phyloP scores from a whole-genome alignment of 2,329 filamentous ascomycete genomes.

The Parasarocladium wereldwijsianum region DNA sequence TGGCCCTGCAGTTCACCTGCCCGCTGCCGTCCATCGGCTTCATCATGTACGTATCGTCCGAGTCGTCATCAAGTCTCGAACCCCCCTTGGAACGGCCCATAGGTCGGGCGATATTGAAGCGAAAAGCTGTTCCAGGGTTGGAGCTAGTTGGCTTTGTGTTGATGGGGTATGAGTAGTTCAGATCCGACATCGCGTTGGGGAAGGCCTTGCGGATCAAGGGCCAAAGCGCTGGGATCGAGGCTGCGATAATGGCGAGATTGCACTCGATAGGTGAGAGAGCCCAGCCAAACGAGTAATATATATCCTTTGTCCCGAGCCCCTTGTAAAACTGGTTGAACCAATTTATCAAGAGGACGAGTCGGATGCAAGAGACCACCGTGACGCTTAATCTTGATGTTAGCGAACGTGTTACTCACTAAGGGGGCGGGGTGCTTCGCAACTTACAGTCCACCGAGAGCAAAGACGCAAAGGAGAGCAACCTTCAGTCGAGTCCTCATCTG shows the following conservation, averaged over 20 bases:
- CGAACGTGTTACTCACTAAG: too few relatives aligned
- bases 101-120: slow-evolving; percentile 5
- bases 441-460: slow-evolving; percentile 15
- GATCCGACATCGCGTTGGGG: slow-evolving; percentile 11
- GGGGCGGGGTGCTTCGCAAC: slow-evolving; percentile 3
- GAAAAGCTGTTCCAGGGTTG: slow-evolving; percentile 5
- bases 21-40: slow-evolving; percentile 8
- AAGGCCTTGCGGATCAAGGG: slow-evolving; percentile 18
- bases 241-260: slow-evolving; percentile 23
- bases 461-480: slow-evolving; percentile 18
- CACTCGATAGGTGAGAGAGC: slow-evolving; percentile 18
- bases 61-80: slow-evolving; percentile 6
- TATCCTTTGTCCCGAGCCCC: slow-evolving; percentile 5
- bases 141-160: slow-evolving; percentile 1
- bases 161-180: slow-evolving; percentile 9
- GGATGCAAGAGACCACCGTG: slow-evolving; percentile 13
- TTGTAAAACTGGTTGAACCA: slow-evolving; percentile 10
- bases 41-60: slow-evolving; percentile 8
- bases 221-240: slow-evolving; percentile 22
- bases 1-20: slow-evolving; percentile 5
- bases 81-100: slow-evolving; percentile 4
- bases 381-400: slow-evolving; percentile 7
- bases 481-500: slow-evolving; percentile 18
- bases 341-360: slow-evolving; percentile 12
- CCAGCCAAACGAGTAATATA: slow-evolving; percentile 12